phyloP scores from a whole-genome alignment of 371 early-diverging fungal genomes.

The Rhizopus microsporus region DNA sequence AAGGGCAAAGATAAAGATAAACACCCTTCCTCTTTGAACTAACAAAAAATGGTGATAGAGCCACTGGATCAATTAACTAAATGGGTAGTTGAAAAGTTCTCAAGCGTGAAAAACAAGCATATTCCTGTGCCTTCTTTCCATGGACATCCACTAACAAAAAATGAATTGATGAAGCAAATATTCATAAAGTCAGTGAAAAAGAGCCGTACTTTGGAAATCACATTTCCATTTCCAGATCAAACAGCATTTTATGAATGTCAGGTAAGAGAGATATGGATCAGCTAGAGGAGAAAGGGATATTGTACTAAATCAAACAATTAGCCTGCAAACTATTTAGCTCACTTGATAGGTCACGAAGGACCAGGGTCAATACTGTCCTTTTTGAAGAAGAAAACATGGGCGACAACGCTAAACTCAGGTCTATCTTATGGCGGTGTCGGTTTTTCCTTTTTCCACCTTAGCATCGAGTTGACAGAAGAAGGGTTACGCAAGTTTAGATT shows the following conservation, averaged over 20 bases:
- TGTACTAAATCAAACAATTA: slow-evolving; percentile 16
- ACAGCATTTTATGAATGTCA: slow-evolving; percentile 53
- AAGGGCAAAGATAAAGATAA: not conserved
- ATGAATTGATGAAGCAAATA: slow-evolving; percentile 68
- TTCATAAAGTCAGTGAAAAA: slow-evolving; percentile 82
- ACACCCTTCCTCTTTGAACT: slow-evolving; percentile 10
- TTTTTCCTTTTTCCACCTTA: slow-evolving; percentile 81
- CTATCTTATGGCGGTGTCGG: slow-evolving; percentile 56
- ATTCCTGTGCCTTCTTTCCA: slow-evolving; percentile 63
- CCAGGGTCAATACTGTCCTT: slow-evolving; percentile 82
- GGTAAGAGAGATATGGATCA: slow-evolving; percentile 25
- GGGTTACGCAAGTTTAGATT: slow-evolving; percentile 62
- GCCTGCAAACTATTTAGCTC: slow-evolving; percentile 70
- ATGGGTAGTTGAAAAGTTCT: slow-evolving; percentile 82
- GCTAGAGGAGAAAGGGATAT: not conserved
- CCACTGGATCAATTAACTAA: slow-evolving; percentile 76
- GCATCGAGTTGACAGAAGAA: slow-evolving; percentile 77
- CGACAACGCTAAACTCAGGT: slow-evolving; percentile 71
- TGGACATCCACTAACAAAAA: slow-evolving; percentile 72
- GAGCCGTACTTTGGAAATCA: slow-evolving; percentile 67
- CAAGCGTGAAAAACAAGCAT: slow-evolving; percentile 68
- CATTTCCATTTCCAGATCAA: slow-evolving; percentile 86
- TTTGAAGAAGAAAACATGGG: slow-evolving; percentile 89
- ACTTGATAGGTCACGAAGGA: slow-evolving; percentile 82
- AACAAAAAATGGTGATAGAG: slow-evolving; percentile 47